Evolutionary conservation across 2,329 filamentous ascomycete species (phyloP), one percentile per base, ranked within the genome.

Genomic region (Pseudovirgaria hyperparasitica): DNA sequence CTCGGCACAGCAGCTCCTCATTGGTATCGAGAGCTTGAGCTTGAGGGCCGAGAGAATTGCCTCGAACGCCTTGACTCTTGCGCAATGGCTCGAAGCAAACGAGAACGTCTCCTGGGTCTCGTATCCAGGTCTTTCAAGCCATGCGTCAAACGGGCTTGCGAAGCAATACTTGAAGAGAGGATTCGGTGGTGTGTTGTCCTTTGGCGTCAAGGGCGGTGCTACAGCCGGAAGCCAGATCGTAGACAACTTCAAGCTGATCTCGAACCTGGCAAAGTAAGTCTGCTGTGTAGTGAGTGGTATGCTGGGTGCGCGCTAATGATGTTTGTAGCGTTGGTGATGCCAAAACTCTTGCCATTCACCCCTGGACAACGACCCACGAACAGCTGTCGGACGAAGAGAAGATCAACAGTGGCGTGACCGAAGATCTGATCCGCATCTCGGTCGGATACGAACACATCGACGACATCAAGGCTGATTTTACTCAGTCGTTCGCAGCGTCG

Each of bases 361-460:
- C 87, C 13, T 93, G 85, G 82, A 81, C 76, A 5, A 94, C 87
- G 3, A 96, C 87, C 3, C 87, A 96, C 54, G 81, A 92, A 63
- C 87, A 96, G 62, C 67, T 96, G 31, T 74, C 65, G 14, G 79
- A 87, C 16, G 69, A 85, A 50, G 87, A 94, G 65, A 82, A 76
- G 58, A 51, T 67, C 27, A 74, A 62, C 48, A 87, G 82, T 13
- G 87, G 87, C 42, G 82, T 90, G 8, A 90, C 82, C 10, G 76
- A 81, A 67, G 87, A 92, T 48, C 73, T 86, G 20, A 93, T 96
- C 55, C 81, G 87, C 36, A 90, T 96, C 47, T 94, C 86, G 0
- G 86, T 94, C 32, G 87, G 87, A 27, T 92, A 80, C 1, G 87
- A 96, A 62, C 85, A 94, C 54, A 92, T 96, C 50, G 86, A 93